Conservation (phyloP, 768 basidiomycete species). For the Imleria badia region DNA sequence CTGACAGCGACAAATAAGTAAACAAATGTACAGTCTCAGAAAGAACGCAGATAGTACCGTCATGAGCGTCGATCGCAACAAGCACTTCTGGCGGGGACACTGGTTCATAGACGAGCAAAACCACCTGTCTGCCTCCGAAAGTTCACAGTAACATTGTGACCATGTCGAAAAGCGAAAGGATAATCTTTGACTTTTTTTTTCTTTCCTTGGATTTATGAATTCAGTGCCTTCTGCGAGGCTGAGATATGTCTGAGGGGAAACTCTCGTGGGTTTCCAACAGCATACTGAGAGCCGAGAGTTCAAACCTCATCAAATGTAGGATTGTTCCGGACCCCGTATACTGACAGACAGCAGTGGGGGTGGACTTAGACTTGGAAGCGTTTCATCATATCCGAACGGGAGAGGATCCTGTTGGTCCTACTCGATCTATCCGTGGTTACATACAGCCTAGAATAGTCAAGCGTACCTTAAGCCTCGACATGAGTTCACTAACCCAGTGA, state of each 20-base stretch:
- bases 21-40: too few species aligned
- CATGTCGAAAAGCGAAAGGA: too few species aligned
- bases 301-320: neutral
- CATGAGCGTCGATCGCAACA: neutral
- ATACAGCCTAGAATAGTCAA: too few species aligned
- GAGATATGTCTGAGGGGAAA: too few species aligned
- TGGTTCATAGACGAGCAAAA: neutral
- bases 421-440: neutral
- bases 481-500: neutral
- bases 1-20: neutral
- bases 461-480: neutral
- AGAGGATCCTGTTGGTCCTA: too few species aligned
- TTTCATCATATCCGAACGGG: neutral
- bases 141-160: too few species aligned
- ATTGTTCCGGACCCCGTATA: too few species aligned
- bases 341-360: neutral
- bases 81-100: neutral
- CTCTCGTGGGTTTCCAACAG: too few species aligned
- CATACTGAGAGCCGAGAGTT: neutral
- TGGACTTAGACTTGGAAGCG: neutral
- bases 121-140: too few species aligned
- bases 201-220: too few species aligned
- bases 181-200: too few species aligned
- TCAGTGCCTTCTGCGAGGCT: neutral
- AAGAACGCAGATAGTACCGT: too few species aligned